Base-by-base conservation (phyloP, 2,329 filamentous ascomycete genomes). In the Penicillium verrucosum region DNA sequence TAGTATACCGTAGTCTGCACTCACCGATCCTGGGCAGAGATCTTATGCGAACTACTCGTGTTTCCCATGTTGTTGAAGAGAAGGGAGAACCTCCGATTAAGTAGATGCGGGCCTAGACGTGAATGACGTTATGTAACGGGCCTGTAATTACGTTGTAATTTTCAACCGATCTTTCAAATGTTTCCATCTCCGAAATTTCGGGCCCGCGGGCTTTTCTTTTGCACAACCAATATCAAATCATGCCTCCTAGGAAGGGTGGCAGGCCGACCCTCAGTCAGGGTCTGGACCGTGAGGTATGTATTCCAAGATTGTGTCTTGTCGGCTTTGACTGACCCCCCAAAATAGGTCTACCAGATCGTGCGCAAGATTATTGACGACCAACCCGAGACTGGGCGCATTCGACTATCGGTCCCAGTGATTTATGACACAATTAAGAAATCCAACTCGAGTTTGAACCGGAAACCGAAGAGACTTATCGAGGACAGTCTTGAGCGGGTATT, bases 11-110 rank as follows among this genome's bases (percentile, higher is more conserved):
- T 18, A n/a, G 6, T 25, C 11, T 41, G 36, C 16, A 73, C 84
- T 67, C 72, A 96, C 92, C 91, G 92, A 78, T 97, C 93, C 79
- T 97, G 92, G 68, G 85, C 82, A 34, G 87, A 87, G 59, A 89
- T 84, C 73, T 85, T 89, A 69, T 84, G 81, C 54, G 82, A 77
- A 73, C 85, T 88, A 66, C 76, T 76, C 49, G 81, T 75, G 72
- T 88, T 89, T 45, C 87, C 87, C 87, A 89, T 89, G 57, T 64
- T 68, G 63, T 58, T 60, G 56, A 50, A 43, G 46, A 47, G 45
- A 38, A 51, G 21, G 25, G 30, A 52, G 34, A 37, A 54, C 6
- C 18, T 11, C 23, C 29, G 29, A 30, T 11, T 11, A 30, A 30
- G 32, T 50, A 44, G 42, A 44, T 42, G 30, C 29, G 29, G 29